Percentiles rank a stretch among this genome's conserved stretches.
Conservation (phyloP, 2,329 filamentous ascomycete genomes). For the Raffaelea arxii region DNA sequence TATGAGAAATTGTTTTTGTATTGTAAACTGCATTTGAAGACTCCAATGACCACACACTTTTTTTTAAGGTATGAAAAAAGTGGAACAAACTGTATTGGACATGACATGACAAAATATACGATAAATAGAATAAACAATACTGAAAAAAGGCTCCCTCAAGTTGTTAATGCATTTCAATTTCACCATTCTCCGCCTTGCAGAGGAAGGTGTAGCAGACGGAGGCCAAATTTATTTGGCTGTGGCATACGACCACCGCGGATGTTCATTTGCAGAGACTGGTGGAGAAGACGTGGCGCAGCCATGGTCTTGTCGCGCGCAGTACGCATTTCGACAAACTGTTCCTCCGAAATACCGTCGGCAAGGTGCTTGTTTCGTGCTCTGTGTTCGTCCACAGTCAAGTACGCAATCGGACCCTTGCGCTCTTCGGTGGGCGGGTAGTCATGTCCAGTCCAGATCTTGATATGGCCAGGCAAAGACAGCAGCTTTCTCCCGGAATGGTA, state of each 20-base stretch:
- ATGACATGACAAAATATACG: too few species aligned
- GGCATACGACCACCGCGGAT: conserved; percentile 38
- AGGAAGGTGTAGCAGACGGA: conserved; percentile 8
- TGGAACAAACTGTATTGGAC: too few species aligned
- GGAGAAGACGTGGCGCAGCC: conserved; percentile 34
- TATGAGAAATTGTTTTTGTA: too few species aligned
- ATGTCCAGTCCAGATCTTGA: conserved; percentile 44
- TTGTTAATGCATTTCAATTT: too few species aligned
- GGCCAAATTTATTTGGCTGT: background rate
- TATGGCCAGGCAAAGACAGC: conserved; percentile 29
- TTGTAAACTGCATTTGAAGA: too few species aligned
- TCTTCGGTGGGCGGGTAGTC: conserved; percentile 35
- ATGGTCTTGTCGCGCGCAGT: conserved; percentile 32
- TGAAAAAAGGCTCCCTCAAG: too few species aligned
- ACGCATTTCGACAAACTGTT: conserved; percentile 34
- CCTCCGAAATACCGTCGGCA: conserved; percentile 26
- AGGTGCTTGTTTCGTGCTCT: conserved; percentile 37
- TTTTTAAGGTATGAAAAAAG: too few species aligned
- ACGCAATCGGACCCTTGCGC: conserved; percentile 26
- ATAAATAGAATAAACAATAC: too few species aligned
- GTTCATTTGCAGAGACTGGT: conserved; percentile 43
- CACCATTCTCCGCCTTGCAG: conserved; percentile 2
- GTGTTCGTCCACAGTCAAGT: conserved; percentile 35
- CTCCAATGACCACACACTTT: too few species aligned
- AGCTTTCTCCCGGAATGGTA: conserved; percentile 33